phyloP scores from a whole-genome alignment of 768 basidiomycete species.

The Macrolepiota dolichaula region DNA sequence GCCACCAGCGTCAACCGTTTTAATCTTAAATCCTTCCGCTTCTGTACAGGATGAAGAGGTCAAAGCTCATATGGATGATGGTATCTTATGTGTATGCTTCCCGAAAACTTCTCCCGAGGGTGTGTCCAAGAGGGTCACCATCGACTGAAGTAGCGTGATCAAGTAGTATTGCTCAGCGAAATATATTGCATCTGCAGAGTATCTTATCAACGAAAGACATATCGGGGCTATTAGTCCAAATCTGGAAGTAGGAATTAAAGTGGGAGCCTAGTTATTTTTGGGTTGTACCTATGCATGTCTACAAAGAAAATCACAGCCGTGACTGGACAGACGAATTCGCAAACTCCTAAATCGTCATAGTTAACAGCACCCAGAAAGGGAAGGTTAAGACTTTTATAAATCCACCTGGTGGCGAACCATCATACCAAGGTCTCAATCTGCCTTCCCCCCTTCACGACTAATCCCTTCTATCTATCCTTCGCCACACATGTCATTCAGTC shows the following conservation, averaged over 20 bases:
- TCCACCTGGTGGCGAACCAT: neutral
- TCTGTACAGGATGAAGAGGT: conserved; percentile 37
- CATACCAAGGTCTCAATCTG: neutral
- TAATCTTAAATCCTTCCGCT: neutral
- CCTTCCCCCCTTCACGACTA: neutral
- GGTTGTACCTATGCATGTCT: too few relatives aligned
- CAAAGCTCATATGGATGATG: conserved; percentile 43
- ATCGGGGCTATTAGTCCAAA: too few relatives aligned
- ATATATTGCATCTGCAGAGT: too few relatives aligned
- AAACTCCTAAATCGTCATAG: neutral
- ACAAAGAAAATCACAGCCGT: neutral
- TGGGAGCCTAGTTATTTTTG: too few relatives aligned
- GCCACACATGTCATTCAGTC: neutral
- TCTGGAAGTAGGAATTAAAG: too few relatives aligned
- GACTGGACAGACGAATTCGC: neutral
- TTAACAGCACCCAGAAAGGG: neutral
- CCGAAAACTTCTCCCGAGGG: conserved; percentile 40
- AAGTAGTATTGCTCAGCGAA: too few relatives aligned
- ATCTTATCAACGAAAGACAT: too few relatives aligned
- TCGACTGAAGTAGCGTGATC: conserved; percentile 14
- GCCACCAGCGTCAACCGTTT: neutral
- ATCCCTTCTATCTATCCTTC: neutral
- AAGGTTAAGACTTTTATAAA: neutral
- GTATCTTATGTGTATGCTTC: conserved; percentile 44
- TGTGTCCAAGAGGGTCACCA: conserved; percentile 40